These are phyloP conservation scores for Puccinia horiana DNA, from an alignment of 1,284 basidiomycete genomes.

Conservation along the genomic window DNA sequence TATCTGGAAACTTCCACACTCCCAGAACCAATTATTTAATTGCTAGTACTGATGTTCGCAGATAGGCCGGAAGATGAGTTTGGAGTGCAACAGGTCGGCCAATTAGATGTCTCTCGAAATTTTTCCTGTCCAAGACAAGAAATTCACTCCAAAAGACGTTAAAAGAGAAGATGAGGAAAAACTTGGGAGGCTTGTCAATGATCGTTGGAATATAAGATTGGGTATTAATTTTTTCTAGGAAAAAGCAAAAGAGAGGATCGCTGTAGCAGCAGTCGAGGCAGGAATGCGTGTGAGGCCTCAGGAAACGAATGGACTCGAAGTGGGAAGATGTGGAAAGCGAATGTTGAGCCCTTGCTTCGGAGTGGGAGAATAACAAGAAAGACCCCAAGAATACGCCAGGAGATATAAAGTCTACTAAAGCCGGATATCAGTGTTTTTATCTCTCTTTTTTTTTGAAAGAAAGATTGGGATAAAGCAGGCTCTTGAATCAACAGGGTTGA, in stretches of 20 bases:
- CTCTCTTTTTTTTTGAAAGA: too few species aligned
- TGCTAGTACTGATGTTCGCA: neutral
- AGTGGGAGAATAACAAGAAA: neutral
- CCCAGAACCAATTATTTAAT: neutral
- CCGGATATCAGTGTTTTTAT: too few species aligned
- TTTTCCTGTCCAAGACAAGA: too few species aligned
- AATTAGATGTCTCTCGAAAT: too few species aligned
- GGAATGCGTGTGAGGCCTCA: neutral
- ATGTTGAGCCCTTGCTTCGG: neutral
- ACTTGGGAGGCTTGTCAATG: neutral
- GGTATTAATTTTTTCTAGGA: neutral
- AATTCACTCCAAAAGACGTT: too few species aligned
- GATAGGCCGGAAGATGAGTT: too few species aligned
- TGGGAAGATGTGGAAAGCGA: neutral
- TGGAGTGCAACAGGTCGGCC: too few species aligned
- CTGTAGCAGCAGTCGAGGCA: neutral
- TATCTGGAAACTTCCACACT: neutral
- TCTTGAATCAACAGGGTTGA: too few species aligned
- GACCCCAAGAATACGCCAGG: too few species aligned
- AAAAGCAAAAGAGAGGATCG: neutral
- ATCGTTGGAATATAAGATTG: neutral
- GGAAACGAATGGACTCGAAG: neutral
- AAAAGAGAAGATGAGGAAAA: neutral
- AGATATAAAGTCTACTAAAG: too few species aligned
- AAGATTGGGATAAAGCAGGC: too few species aligned